These are phyloP conservation scores for Russula olivacea DNA, from an alignment of 768 basidiomycete genomes.

Conservation along the genomic window DNA sequence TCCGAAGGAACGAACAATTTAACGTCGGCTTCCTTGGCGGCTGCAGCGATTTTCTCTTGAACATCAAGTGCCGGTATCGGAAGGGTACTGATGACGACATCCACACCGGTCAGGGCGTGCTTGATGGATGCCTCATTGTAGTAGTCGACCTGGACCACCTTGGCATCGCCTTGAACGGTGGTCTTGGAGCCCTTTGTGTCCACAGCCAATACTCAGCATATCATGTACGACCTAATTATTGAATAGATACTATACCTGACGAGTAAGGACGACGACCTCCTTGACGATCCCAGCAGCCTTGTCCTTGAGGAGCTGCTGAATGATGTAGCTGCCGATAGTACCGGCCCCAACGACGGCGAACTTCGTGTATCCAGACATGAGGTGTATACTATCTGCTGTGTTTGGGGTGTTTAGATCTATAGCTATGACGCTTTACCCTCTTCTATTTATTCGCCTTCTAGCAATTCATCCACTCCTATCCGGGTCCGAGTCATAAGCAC, in stretches of 20 bases:
- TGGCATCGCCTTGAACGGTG: neutral
- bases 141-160: neutral
- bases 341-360: constrained; percentile 24
- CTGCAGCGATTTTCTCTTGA: neutral
- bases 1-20: neutral
- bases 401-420: too few relatives aligned
- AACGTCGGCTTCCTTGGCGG: neutral
- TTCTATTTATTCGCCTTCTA: too few relatives aligned
- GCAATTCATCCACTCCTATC: too few relatives aligned
- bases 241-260: constrained; percentile 8
- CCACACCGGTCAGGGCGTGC: neutral
- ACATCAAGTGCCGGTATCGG: neutral
- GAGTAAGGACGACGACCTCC: constrained; percentile 21
- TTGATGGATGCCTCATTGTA: neutral
- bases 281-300: constrained; percentile 13
- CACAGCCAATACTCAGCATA: neutral
- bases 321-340: constrained; percentile 9
- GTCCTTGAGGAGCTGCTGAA: constrained; percentile 17
- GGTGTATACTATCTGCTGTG: too few relatives aligned
- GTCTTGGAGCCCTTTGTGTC: neutral
- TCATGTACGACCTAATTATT: neutral
- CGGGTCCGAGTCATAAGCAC: too few relatives aligned
- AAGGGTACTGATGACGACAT: neutral
- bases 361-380: constrained; percentile 23
- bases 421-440: too few relatives aligned